These are phyloP conservation scores for Phycomyces nitens DNA, from an alignment of 192 early-diverging fungal species.

Conservation along the genomic window DNA sequence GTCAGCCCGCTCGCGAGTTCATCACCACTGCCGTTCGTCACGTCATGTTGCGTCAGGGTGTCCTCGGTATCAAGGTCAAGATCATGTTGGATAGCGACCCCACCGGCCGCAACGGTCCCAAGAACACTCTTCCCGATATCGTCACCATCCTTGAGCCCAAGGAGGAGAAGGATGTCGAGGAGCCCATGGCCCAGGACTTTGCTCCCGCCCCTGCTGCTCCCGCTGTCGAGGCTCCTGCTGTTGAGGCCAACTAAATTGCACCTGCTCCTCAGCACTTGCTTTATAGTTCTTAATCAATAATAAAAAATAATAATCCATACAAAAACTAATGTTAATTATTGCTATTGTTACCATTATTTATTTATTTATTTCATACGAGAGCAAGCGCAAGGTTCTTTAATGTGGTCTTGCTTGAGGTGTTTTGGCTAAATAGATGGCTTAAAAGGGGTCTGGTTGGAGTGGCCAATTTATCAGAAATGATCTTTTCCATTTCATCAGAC, in stretches of 20 bases:
- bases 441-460: background rate
- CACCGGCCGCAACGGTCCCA: slow-evolving; percentile 90
- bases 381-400: too few species aligned
- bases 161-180: slow-evolving; percentile 71
- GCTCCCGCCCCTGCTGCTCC: slow-evolving; percentile 29
- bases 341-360: too few species aligned
- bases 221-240: slow-evolving; percentile 17
- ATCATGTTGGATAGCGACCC: slow-evolving; percentile 97
- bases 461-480: too few species aligned
- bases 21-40: slow-evolving; percentile 95
- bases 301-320: background rate
- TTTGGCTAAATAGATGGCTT: too few species aligned
- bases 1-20: slow-evolving; percentile 94
- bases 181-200: slow-evolving; percentile 65
- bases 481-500: slow-evolving; percentile 48
- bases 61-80: slow-evolving; percentile 99
- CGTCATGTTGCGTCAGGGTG: slow-evolving; percentile 98
- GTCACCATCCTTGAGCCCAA: slow-evolving; percentile 94
- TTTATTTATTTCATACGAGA: too few species aligned
- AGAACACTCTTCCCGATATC: slow-evolving; percentile 92
- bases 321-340: too few species aligned
- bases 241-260: slow-evolving; percentile 11
- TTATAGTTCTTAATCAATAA: too few species aligned
- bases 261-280: too few species aligned
- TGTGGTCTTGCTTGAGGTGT: too few species aligned